Evolutionary conservation across 345 rosid genomes (phyloP), one percentile per base, ranked within the genome.

Genomic region (Hevea brasiliensis): DNA sequence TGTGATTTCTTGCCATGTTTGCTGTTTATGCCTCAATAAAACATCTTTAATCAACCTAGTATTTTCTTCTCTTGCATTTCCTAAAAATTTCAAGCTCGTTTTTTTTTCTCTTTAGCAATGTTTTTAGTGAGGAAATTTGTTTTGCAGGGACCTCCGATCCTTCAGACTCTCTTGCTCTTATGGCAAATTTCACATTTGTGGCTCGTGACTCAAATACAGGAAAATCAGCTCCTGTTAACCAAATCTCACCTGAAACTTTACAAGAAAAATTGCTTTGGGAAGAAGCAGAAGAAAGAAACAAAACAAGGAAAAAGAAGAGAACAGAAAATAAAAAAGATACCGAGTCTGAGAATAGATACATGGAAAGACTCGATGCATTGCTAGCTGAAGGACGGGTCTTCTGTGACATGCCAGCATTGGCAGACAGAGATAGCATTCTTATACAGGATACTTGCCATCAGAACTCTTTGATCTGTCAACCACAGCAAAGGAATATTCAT

Each of bases 361-460:
- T 55, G 21, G 86, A 87, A 59, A 87, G 93, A 74, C 86, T 90
- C 35, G 68, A 88, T 7, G 84, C 80, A 61, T 76, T 91, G 76
- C 78, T 91, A 55, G 86, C 97, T 18, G 97, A 92, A 85, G 97
- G 98, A 55, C 84, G 90, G 61, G 79, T 91, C 40, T 88, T 94
- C 81, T 74, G 85, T 67, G 97, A 94, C 87, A 87, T 94, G 97
- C 97, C 94, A 24, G 98, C 98, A 50, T 79, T 94, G 76, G 98
- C 93, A 8, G 92, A 94, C 72, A 85, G 96, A 73, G 88, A 94
- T 74, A 91, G 96, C 87, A 90, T 94, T 82, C 89, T 94, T 54
- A 89, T 90, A 53, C 76, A 75, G 42, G 88, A 88, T 61, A 89
- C 98, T 63, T 71, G 79, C 56, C 90, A 81, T 76, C 90, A 83